Conservation (phyloP, 345 rosid species). For the Camelina sativa region DNA sequence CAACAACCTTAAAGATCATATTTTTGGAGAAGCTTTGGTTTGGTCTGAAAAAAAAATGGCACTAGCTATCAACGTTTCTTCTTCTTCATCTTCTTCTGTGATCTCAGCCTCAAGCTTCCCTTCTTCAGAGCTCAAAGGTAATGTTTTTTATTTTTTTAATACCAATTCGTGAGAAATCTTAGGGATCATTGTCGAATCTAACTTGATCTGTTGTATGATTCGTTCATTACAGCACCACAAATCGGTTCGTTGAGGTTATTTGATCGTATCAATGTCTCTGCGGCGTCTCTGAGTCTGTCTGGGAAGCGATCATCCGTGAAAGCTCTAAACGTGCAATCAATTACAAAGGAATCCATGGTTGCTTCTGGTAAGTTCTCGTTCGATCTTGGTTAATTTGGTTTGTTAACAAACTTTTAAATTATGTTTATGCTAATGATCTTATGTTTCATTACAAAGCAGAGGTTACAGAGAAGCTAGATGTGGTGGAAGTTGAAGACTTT, state of each 20-base stretch:
- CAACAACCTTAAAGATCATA: neutral
- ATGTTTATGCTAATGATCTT: slow-evolving; percentile 29
- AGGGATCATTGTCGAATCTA: neutral
- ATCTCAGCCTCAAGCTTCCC: slow-evolving; percentile 46
- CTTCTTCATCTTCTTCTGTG: slow-evolving; percentile 45
- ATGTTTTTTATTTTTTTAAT: neutral
- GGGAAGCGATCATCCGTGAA: slow-evolving; percentile 51
- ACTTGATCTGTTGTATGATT: neutral
- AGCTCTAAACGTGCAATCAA: slow-evolving; percentile 66
- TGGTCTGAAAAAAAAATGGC: slow-evolving; percentile 50
- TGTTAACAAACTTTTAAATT: neutral
- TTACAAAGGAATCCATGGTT: slow-evolving; percentile 42
- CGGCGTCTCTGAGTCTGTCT: slow-evolving; percentile 47
- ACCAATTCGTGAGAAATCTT: neutral
- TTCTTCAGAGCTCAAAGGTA: slow-evolving; percentile 56
- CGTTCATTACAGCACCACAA: slow-evolving; percentile 49
- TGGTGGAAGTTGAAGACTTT: slow-evolving; percentile 59
- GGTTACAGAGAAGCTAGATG: slow-evolving; percentile 57
- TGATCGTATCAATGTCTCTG: slow-evolving; percentile 50
- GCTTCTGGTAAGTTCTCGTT: slow-evolving; percentile 59
- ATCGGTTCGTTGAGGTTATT: slow-evolving; percentile 56
- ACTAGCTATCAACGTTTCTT: slow-evolving; percentile 54
- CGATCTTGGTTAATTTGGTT: neutral
- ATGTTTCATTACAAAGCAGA: neutral
- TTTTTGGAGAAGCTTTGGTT: neutral